phyloP scores from a whole-genome alignment of 2,329 filamentous ascomycete species.

The Scortechinia acanthostroma region DNA sequence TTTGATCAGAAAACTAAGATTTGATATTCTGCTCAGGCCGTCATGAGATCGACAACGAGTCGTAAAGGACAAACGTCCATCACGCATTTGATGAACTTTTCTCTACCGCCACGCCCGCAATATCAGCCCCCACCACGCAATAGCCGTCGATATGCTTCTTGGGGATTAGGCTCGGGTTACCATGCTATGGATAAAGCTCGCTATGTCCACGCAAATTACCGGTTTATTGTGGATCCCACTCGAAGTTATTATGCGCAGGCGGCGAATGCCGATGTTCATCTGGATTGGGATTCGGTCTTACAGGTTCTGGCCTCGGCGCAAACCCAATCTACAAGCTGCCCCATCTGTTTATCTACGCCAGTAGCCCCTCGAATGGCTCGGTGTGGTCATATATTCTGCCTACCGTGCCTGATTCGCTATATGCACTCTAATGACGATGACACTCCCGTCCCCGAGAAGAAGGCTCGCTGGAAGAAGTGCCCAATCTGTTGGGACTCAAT shows the following conservation, averaged over 20 bases:
- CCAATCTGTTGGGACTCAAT: slow-evolving; percentile 69
- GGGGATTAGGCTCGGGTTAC: slow-evolving; percentile 65
- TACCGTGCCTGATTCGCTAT: slow-evolving; percentile 69
- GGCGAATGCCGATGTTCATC: slow-evolving; percentile 63
- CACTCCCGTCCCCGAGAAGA: slow-evolving; percentile 42
- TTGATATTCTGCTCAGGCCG: slow-evolving; percentile 9
- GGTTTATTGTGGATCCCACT: slow-evolving; percentile 65
- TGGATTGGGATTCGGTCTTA: slow-evolving; percentile 67
- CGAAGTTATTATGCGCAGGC: slow-evolving; percentile 61
- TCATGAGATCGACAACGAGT: slow-evolving; percentile 57
- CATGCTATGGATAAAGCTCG: slow-evolving; percentile 68
- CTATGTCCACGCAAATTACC: slow-evolving; percentile 72
- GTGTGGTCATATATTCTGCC: slow-evolving; percentile 71
- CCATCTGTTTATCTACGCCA: slow-evolving; percentile 65
- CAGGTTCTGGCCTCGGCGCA: slow-evolving; percentile 66
- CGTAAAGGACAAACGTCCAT: slow-evolving; percentile 71
- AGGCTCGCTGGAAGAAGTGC: slow-evolving; percentile 65
- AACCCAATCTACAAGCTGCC: slow-evolving; percentile 63
- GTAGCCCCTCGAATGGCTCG: slow-evolving; percentile 70
- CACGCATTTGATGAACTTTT: slow-evolving; percentile 72
- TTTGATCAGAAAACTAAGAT: slow-evolving; percentile 8
- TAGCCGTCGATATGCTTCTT: slow-evolving; percentile 47
- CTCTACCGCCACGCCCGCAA: slow-evolving; percentile 58
- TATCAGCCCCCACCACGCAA: slow-evolving; percentile 32
- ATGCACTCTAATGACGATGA: slow-evolving; percentile 65